Base-by-base conservation (phyloP, 2,329 filamentous ascomycete species). In the Epichloe hybrida region DNA sequence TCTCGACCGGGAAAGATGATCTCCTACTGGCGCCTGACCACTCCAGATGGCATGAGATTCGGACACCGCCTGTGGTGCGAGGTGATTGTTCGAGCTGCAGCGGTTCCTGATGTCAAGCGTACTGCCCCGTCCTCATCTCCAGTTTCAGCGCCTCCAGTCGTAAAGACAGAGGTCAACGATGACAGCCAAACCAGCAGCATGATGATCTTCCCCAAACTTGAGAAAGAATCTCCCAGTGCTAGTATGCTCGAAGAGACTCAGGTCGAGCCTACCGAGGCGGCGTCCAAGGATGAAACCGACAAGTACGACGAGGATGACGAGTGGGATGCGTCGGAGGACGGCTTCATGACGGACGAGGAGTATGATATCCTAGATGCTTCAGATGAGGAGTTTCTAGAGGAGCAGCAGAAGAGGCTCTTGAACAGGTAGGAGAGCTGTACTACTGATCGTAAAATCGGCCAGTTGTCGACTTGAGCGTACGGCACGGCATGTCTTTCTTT, bases 11-110 rank as follows among this genome's bases (percentile, higher is more conserved):
- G 91, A 50, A 86, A 84, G 66, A 76, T 83, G 53, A 93, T 95
- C 62, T 97, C 93, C 2, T 96, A 96, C 76, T 98, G 93, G 93
- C 89, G 91, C 55, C 73, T 98, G 57, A 94, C 90, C 59, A 82
- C 87, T 53, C 76, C 81, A 7, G 82, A 88, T 52, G 90, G 90
- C 23, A 73, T 77, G 56, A 85, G 88, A 56, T 96, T 97, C 57
- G 93, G 93, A 39, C 87, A 96, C 71, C 86, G 89, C 61, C 75
- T 98, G 46, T 98, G 91, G 91, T 96, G 91, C 64, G 89, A 97
- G 57, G 80, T 98, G 55, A 78, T 80, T 48, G 88, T 96, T 57
- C 70, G 74, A 71, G 58, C 62, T 65, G 55, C 57, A 23, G 54
- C 60, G 52, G 51, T 54, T 4, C 35, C 21, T 4, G 56, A 62